phyloP scores from a whole-genome alignment of 768 basidiomycete genomes.

The Tricholoma furcatifolium region DNA sequence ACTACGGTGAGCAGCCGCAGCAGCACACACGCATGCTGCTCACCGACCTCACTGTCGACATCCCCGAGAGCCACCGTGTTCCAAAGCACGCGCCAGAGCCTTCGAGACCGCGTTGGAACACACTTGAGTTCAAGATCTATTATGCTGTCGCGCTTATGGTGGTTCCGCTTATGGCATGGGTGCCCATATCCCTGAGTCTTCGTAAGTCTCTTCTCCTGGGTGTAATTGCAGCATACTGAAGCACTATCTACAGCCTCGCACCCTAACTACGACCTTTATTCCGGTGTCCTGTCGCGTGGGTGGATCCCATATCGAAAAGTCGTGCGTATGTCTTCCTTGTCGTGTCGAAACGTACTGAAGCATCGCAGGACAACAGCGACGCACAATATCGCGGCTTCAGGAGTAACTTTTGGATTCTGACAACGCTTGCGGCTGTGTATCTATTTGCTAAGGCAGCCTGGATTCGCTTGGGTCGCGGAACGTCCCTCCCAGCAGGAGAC shows the following conservation, averaged over 20 bases:
- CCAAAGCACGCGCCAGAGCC: constrained; percentile 25
- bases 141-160: constrained; percentile 55
- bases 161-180: constrained; percentile 74
- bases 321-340: constrained; percentile 43
- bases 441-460: constrained; percentile 56
- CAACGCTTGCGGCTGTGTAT: constrained; percentile 46
- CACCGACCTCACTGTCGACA: constrained; percentile 51
- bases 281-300: constrained; percentile 56
- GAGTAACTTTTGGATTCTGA: constrained; percentile 68
- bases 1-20: constrained; percentile 6
- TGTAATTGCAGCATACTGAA: not conserved
- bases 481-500: constrained; percentile 20
- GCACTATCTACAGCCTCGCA: constrained; percentile 51
- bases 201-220: constrained; percentile 47
- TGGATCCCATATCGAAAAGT: constrained; percentile 83
- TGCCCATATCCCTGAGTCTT: constrained; percentile 70
- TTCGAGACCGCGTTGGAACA: constrained; percentile 57
- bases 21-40: constrained; percentile 25
- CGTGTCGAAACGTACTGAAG: constrained; percentile 3
- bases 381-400: constrained; percentile 89
- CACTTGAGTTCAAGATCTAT: constrained; percentile 81
- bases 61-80: constrained; percentile 39
- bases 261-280: constrained; percentile 69
- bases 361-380: constrained; percentile 84
- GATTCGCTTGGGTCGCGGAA: constrained; percentile 22